Evolutionary conservation across 2,329 filamentous ascomycete genomes (phyloP).

Genomic region (Emmonsiellopsis sp.): DNA sequence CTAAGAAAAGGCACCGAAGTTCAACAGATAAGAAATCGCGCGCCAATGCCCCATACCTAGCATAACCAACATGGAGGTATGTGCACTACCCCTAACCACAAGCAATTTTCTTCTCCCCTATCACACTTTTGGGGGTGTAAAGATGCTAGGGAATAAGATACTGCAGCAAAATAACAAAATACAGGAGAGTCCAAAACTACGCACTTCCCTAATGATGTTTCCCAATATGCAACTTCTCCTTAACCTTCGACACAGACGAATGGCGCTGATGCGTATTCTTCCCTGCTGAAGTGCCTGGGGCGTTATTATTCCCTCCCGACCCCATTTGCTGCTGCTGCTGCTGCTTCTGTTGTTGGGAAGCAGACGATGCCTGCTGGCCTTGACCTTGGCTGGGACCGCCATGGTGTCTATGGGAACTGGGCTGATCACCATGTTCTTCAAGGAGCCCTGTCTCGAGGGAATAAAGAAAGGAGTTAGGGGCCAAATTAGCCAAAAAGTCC

Average conservation of each 20-base stretch:
- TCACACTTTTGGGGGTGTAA: neutral
- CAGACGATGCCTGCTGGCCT: neutral
- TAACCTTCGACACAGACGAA: slow-evolving; percentile 16
- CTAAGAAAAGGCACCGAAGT: too few relatives aligned
- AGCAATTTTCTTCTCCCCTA: too few relatives aligned
- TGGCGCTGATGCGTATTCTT: neutral
- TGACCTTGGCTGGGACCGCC: too few relatives aligned
- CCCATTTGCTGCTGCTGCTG: too few relatives aligned
- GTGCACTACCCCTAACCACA: too few relatives aligned
- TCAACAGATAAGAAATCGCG: too few relatives aligned
- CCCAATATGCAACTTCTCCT: slow-evolving; percentile 26
- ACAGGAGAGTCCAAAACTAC: neutral
- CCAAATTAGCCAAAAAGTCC: too few relatives aligned
- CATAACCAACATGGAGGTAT: too few relatives aligned
- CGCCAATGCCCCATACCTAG: too few relatives aligned
- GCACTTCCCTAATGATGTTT: slow-evolving; percentile 8
- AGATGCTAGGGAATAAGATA: neutral
- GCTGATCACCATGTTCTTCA: slow-evolving; percentile 1
- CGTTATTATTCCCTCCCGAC: too few relatives aligned
- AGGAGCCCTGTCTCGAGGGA: slow-evolving; percentile 5
- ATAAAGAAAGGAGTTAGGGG: neutral
- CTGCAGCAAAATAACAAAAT: neutral
- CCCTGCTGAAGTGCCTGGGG: too few relatives aligned
- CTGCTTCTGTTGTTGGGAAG: neutral
- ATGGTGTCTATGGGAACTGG: too few relatives aligned